Percentiles rank a stretch among this genome's conserved stretches.
phyloP scores from a whole-genome alignment of 805 yeast genomes.

The Cyberlindnera japonica region DNA sequence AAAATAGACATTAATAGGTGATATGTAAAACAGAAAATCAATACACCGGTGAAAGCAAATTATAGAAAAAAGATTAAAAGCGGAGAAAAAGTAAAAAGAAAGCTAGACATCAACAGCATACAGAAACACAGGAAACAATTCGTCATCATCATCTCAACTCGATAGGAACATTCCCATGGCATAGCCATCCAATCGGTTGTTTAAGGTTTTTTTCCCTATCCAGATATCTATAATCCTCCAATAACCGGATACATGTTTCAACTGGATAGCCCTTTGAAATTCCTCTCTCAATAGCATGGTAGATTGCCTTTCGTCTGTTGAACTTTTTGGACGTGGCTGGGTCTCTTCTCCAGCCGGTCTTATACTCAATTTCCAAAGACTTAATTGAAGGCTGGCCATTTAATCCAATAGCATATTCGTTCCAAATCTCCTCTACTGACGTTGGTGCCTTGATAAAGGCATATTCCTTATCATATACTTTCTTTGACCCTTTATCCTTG shows the following conservation, averaged over 20 bases:
- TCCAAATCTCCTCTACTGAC: conserved; percentile 52
- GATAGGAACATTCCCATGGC: conserved; percentile 37
- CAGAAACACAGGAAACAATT: too few relatives aligned
- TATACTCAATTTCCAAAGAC: conserved; percentile 44
- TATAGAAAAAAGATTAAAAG: too few relatives aligned
- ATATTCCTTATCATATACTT: conserved; percentile 31
- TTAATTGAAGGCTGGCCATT: conserved; percentile 51
- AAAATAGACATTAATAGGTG: too few relatives aligned
- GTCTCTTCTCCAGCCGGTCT: conserved; percentile 54
- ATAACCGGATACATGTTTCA: conserved; percentile 40
- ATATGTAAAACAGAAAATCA: neutral
- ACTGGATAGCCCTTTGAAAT: conserved; percentile 40
- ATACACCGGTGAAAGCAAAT: neutral
- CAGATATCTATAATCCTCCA: conserved; percentile 43
- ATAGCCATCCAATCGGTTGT: conserved; percentile 44
- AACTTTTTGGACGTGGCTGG: conserved; percentile 52
- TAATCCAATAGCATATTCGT: conserved; percentile 50
- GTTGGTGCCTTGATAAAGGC: conserved; percentile 40
- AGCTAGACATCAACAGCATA: too few relatives aligned
- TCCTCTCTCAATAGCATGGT: conserved; percentile 53
- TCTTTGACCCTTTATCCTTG: conserved; percentile 27
- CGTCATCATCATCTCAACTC: conserved; percentile 21
- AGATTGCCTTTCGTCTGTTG: conserved; percentile 49
- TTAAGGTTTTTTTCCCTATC: conserved; percentile 39
- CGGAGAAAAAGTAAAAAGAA: too few relatives aligned